Percentiles rank a stretch among this genome's conserved stretches.
phyloP scores from a whole-genome alignment of 2,329 filamentous ascomycete genomes.

The Paramyrothecium roridum region DNA sequence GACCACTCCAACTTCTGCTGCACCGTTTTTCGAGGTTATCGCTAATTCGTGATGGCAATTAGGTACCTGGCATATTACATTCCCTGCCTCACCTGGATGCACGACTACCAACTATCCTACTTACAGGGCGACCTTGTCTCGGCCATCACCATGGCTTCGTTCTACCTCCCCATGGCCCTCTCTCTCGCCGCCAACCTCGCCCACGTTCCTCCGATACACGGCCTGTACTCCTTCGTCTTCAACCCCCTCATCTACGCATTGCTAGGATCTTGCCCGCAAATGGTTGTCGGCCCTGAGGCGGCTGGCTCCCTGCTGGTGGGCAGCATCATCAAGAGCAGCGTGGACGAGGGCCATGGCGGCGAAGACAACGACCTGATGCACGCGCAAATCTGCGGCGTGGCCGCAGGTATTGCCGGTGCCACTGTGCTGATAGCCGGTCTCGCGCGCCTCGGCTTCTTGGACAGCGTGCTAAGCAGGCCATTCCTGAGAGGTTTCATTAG shows the following conservation, averaged over 20 bases:
- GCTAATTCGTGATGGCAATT: slow-evolving; percentile 7
- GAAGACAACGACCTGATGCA: slow-evolving; percentile 66
- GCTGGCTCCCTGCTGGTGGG: slow-evolving; percentile 89
- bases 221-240: slow-evolving; percentile 90
- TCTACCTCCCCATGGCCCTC: slow-evolving; percentile 96
- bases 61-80: slow-evolving; percentile 94
- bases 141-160: slow-evolving; percentile 93
- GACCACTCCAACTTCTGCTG: no score
- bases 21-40: not conserved
- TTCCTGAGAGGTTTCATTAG: slow-evolving; percentile 96
- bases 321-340: slow-evolving; percentile 75
- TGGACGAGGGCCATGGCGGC: slow-evolving; percentile 63
- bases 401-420: slow-evolving; percentile 81
- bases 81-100: slow-evolving; percentile 86
- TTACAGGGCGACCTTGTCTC: slow-evolving; percentile 83
- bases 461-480: slow-evolving; percentile 88
- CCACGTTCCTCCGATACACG: slow-evolving; percentile 89
- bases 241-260: slow-evolving; percentile 89
- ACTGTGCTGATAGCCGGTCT: slow-evolving; percentile 87
- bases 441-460: slow-evolving; percentile 83
- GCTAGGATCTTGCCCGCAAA: slow-evolving; percentile 85
- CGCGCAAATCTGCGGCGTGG: slow-evolving; percentile 81
- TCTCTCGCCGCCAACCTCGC: slow-evolving; percentile 90
- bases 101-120: slow-evolving; percentile 79
- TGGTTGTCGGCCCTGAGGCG: slow-evolving; percentile 93